Evolutionary conservation across 495 filamentous ascomycete genomes (phyloP), one percentile per base, ranked within the genome.

Genomic region (Trichocladium antarcticum): DNA sequence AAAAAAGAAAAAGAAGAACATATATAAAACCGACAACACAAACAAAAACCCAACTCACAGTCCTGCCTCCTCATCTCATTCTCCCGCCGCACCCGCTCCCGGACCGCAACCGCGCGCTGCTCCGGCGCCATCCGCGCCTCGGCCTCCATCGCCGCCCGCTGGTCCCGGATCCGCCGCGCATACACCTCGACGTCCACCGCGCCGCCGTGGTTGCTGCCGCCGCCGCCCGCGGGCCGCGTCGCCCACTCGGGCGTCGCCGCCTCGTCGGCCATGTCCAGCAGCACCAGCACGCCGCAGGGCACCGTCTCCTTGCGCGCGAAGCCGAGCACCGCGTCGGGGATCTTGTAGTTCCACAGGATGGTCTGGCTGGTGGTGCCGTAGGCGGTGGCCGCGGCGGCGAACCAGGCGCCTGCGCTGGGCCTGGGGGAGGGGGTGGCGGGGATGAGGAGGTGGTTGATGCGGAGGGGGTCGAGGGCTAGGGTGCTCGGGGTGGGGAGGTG

Each of bases 231-330:
- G 42, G 70, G 64, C 16, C 63, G 62, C 0, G 72, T 73, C 2
- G 70, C 67, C 79, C 80, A 83, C 45, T 77, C 65, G 3, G 80
- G 80, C 5, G 77, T 80, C 2, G 62, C 62, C 1, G 62, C 62
- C 54, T 75, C 71, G 44, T 73, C 66, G 6, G 80, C 66, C 0
- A 77, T 51, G 40, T 59, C 67, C 1, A 81, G 65, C 7, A 80
- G 51, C 4, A 80, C 78, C 29, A 84, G 65, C 41, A 84, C 64
- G 27, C 79, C 80, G 64, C 78, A 82, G 3, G 80, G 80, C 3
- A 84, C 67, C 6, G 73, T 74, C 37, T 75, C 72, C 14, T 67
- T 67, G 5, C 70, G 66, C 14, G 74, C 62, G 44, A 82, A 74
- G 5, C 63, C 42, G 1, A 78, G 56, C 32, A 81, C 66, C 27